Conservation (phyloP, 2,329 filamentous ascomycete species). For the Diatrype stigma region DNA sequence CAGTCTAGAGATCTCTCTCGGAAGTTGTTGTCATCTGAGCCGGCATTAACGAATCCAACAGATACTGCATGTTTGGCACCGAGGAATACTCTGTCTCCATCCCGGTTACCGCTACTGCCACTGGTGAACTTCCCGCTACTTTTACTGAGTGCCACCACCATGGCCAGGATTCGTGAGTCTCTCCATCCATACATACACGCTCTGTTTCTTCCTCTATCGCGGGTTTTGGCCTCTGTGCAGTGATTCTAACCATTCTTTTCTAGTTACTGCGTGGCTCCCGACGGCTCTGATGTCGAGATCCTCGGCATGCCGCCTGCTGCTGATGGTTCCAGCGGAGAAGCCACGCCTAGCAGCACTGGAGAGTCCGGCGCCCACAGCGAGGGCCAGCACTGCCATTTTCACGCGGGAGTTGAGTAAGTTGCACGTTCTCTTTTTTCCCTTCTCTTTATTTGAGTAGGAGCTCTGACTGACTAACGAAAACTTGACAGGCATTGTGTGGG, state of each 20-base stretch:
- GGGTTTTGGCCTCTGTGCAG: conserved; percentile 1
- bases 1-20: conserved; percentile 15
- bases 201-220: too few species aligned
- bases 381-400: conserved; percentile 62
- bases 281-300: conserved; percentile 59
- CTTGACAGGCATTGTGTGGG: conserved; percentile 52
- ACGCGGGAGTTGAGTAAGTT: conserved; percentile 69
- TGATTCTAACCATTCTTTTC: background rate
- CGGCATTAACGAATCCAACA: conserved; percentile 7
- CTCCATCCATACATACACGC: background rate
- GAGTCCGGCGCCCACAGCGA: conserved; percentile 22
- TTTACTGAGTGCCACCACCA: conserved; percentile 48
- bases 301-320: conserved; percentile 31
- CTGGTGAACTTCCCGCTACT: conserved; percentile 22
- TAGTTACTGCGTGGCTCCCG: conserved; percentile 59
- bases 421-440: background rate
- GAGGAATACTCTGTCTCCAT: conserved; percentile 27
- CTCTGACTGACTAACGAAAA: conserved; percentile 6
- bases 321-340: conserved; percentile 9
- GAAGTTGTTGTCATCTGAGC: background rate
- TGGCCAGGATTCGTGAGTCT: conserved; percentile 42
- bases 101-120: conserved; percentile 24
- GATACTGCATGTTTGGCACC: conserved; percentile 27
- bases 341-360: conserved; percentile 11
- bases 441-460: background rate